Percentiles rank a stretch among this genome's conserved stretches.
These are phyloP conservation scores for Xylaria palmicola DNA, from an alignment of 495 filamentous ascomycete genomes.

Conservation along the genomic window DNA sequence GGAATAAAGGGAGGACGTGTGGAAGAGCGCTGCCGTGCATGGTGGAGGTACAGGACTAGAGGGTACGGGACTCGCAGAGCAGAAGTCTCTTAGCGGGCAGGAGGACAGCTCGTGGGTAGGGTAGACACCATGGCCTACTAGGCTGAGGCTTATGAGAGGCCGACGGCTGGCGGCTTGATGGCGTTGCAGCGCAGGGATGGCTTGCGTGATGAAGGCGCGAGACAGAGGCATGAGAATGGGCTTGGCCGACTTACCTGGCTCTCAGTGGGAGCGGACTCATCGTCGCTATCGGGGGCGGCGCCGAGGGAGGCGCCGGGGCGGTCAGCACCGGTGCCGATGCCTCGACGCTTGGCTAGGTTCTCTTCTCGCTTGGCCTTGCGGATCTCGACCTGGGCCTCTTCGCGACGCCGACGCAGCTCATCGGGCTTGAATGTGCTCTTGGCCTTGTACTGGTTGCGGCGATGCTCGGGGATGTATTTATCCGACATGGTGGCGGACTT, in stretches of 20 bases:
- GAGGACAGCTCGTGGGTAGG: too few relatives aligned
- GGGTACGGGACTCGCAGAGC: not conserved
- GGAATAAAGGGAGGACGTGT: not conserved
- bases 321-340: constrained; percentile 75
- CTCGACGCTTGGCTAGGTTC: constrained; percentile 95
- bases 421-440: constrained; percentile 98
- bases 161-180: not conserved
- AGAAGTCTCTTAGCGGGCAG: too few relatives aligned
- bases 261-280: constrained; percentile 91
- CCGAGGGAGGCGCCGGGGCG: constrained; percentile 83
- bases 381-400: constrained; percentile 99
- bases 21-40: not conserved
- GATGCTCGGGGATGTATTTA: constrained; percentile 98
- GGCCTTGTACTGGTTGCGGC: constrained; percentile 98
- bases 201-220: not conserved
- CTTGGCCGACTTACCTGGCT: constrained; percentile 86
- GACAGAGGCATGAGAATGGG: constrained; percentile 3
- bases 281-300: constrained; percentile 91
- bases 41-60: not conserved
- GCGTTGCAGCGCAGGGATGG: not conserved
- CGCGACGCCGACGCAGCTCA: constrained; percentile 95
- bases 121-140: too few relatives aligned
- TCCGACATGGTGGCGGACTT: constrained; percentile 81
- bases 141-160: too few relatives aligned
- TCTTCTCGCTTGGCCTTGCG: constrained; percentile 97